Evolutionary conservation across 2,329 filamentous ascomycete species (phyloP).

Genomic region (Colletotrichum falcatum): DNA sequence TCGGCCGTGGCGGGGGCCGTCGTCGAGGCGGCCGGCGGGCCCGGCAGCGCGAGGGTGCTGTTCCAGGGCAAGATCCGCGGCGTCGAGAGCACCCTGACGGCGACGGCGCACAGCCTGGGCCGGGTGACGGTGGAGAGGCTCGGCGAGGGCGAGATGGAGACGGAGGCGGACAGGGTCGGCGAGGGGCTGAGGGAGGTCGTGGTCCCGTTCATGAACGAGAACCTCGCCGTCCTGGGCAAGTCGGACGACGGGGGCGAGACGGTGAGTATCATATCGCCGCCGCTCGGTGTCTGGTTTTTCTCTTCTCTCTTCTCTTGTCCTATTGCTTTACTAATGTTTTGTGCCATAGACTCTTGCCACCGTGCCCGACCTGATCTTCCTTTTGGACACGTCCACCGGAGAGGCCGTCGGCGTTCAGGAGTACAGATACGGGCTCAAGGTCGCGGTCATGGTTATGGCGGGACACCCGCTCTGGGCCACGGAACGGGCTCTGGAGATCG

Average conservation of each 20-base stretch:
- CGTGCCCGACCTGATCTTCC: slow-evolving; percentile 56
- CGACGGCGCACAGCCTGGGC: slow-evolving; percentile 57
- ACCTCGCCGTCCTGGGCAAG: slow-evolving; percentile 40
- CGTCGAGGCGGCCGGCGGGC: slow-evolving; percentile 54
- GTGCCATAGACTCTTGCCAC: slow-evolving; percentile 49
- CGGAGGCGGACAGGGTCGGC: slow-evolving; percentile 46
- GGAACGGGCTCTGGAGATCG: slow-evolving; percentile 43
- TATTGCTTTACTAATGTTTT: no score
- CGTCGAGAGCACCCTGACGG: slow-evolving; percentile 56
- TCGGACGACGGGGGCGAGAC: slow-evolving; percentile 42
- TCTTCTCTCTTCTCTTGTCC: no score
- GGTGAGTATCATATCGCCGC: slow-evolving; percentile 41
- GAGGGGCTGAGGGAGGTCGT: slow-evolving; percentile 43
- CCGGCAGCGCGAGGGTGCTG: slow-evolving; percentile 42
- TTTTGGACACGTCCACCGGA: slow-evolving; percentile 53
- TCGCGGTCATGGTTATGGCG: slow-evolving; percentile 42
- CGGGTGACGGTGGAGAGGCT: slow-evolving; percentile 55
- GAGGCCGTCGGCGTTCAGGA: slow-evolving; percentile 54
- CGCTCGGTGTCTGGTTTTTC: no score
- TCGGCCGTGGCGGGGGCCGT: slow-evolving; percentile 53
- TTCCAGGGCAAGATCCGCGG: slow-evolving; percentile 47
- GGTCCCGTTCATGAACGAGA: slow-evolving; percentile 43
- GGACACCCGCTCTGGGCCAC: slow-evolving; percentile 35
- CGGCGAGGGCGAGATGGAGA: slow-evolving; percentile 52
- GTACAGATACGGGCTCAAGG: slow-evolving; percentile 48